phyloP scores from a whole-genome alignment of 805 yeast species.

The Tetrapisispora phaffii region DNA sequence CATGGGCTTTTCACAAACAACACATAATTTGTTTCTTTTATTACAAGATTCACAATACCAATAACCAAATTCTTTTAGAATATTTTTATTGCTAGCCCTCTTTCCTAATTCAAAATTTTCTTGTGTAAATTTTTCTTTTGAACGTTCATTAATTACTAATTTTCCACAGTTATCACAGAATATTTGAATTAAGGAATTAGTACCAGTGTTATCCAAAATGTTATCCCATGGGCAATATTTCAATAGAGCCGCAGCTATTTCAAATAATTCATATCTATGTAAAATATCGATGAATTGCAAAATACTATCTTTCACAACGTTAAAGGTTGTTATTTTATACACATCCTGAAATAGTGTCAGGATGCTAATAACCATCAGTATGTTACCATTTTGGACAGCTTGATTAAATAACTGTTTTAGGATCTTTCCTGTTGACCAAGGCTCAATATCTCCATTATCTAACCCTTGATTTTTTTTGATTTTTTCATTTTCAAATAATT shows the following conservation, averaged over 20 bases:
- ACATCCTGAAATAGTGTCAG: conserved; percentile 25
- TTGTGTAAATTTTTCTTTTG: conserved; percentile 32
- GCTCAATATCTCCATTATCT: conserved; percentile 10
- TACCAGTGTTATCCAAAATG: conserved; percentile 19
- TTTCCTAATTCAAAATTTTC: conserved; percentile 11
- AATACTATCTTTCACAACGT: conserved; percentile 23
- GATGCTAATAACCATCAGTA: conserved; percentile 22
- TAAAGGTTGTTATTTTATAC: conserved; percentile 18
- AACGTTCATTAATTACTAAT: conserved; percentile 48
- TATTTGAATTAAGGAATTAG: conserved; percentile 37
- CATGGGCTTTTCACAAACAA: conserved; percentile 68
- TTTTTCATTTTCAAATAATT: conserved; percentile 1
- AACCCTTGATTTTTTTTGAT: not conserved
- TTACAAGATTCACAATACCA: conserved; percentile 81
- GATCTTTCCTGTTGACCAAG: conserved; percentile 26
- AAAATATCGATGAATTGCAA: conserved; percentile 24
- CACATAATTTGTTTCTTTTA: conserved; percentile 54
- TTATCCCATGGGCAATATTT: conserved; percentile 29
- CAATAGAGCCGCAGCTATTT: conserved; percentile 26
- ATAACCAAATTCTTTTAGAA: conserved; percentile 44
- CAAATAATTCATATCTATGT: conserved; percentile 28
- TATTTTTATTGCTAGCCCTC: conserved; percentile 23
- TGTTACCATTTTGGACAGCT: conserved; percentile 26
- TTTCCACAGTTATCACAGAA: conserved; percentile 55
- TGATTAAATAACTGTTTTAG: conserved; percentile 23